A percentile compares a stretch with the other conserved stretches of the same genome.
Evolutionary conservation across 1,284 basidiomycete genomes (phyloP).

Genomic region (Cystobasidium sp.): DNA sequence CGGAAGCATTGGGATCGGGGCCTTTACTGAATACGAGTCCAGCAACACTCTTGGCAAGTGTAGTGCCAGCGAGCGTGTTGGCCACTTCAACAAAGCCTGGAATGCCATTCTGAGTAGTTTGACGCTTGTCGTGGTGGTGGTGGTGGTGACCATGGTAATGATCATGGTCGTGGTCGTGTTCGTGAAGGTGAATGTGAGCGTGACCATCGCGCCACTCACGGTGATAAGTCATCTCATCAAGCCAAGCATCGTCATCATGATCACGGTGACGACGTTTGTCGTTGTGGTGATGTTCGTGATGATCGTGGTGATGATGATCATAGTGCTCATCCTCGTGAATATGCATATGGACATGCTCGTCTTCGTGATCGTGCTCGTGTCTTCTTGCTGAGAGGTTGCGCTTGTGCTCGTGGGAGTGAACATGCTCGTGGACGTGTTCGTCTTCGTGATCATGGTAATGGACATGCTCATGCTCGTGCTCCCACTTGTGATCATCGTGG

Average conservation of each 20-base stretch:
- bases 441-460: slow-evolving; percentile 19
- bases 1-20: slow-evolving; percentile 40
- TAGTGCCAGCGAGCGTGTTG: slow-evolving; percentile 47
- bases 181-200: slow-evolving; percentile 25
- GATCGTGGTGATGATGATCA: slow-evolving; percentile 2
- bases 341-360: slow-evolving; percentile 18
- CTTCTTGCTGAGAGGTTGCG: not conserved
- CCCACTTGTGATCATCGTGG: slow-evolving; percentile 23
- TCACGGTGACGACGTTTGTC: slow-evolving; percentile 38
- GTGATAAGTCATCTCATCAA: slow-evolving; percentile 8
- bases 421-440: not conserved
- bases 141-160: slow-evolving; percentile 2
- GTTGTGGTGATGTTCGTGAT: slow-evolving; percentile 8
- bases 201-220: slow-evolving; percentile 8
- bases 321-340: slow-evolving; percentile 12
- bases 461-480: slow-evolving; percentile 9
- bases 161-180: not conserved
- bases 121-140: slow-evolving; percentile 18
- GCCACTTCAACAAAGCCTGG: slow-evolving; percentile 53
- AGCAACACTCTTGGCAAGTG: slow-evolving; percentile 48
- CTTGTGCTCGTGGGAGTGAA: slow-evolving; percentile 13
- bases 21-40: slow-evolving; percentile 50
- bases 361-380: not conserved
- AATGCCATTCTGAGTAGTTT: slow-evolving; percentile 44
- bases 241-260: slow-evolving; percentile 27